Percentiles rank a stretch among this genome's conserved stretches.
Evolutionary conservation across 2,329 filamentous ascomycete species (phyloP).

Genomic region (Hansfordia pulvinata): DNA sequence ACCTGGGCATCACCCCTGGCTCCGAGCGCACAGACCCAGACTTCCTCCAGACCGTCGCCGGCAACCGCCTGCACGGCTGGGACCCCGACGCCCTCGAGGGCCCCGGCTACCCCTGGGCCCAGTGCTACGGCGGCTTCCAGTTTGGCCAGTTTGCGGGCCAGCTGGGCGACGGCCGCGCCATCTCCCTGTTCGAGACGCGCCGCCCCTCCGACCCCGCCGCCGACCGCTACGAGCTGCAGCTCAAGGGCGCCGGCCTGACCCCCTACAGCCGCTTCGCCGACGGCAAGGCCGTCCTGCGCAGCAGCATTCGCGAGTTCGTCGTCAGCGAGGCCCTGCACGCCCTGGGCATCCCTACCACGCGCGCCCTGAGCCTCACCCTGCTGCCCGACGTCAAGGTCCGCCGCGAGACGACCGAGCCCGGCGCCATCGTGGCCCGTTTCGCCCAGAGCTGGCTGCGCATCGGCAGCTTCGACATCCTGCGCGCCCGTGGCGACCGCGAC

Average conservation of each 20-base stretch:
- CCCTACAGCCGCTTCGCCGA: conserved; percentile 96
- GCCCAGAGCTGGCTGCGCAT: conserved; percentile 85
- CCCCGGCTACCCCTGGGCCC: conserved; percentile 86
- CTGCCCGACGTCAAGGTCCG: conserved; percentile 59
- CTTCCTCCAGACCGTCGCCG: conserved; percentile 66
- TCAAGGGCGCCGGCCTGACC: conserved; percentile 88
- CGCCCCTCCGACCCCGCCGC: conserved; percentile 47
- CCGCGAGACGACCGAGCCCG: conserved; percentile 73
- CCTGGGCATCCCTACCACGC: conserved; percentile 71
- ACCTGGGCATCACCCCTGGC: conserved; percentile 60
- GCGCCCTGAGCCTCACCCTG: conserved; percentile 71
- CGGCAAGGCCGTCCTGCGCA: conserved; percentile 83
- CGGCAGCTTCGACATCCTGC: conserved; percentile 90
- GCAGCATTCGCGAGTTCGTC: conserved; percentile 86
- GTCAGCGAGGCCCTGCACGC: conserved; percentile 84
- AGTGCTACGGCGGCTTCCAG: conserved; percentile 83
- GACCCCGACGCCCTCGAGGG: conserved; percentile 50
- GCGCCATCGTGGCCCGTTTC: conserved; percentile 84
- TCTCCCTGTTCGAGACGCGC: conserved; percentile 82
- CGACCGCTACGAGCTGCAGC: conserved; percentile 69
- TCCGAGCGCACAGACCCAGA: conserved; percentile 59
- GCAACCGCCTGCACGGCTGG: conserved; percentile 73
- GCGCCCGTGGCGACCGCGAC: conserved; percentile 64
- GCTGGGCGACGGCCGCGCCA: conserved; percentile 85
- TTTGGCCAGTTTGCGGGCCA: conserved; percentile 91